Percentiles rank a stretch among this genome's conserved stretches.
These are phyloP conservation scores for Ziziphus jujuba DNA, from an alignment of 306 rosid genomes.

Conservation along the genomic window DNA sequence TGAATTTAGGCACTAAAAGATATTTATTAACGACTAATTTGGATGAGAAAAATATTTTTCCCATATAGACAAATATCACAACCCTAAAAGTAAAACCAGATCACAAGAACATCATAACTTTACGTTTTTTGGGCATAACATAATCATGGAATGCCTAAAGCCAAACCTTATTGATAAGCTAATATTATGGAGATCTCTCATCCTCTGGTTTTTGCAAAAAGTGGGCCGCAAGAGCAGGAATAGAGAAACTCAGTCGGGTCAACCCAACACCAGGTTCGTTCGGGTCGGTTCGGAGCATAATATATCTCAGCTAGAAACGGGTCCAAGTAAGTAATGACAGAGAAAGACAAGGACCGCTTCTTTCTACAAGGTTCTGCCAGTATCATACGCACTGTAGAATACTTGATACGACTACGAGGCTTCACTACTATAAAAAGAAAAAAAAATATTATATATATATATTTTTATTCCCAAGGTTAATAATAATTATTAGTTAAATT, in stretches of 20 bases:
- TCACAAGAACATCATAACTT: constrained; percentile 11
- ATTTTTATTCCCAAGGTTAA: neutral
- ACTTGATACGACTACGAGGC: neutral
- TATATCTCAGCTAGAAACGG: neutral
- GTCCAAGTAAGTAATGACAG: neutral
- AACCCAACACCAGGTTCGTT: neutral
- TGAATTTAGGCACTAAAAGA: too few relatives aligned
- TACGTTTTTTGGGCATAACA: constrained; percentile 8
- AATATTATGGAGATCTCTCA: constrained; percentile 1
- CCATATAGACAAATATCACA: neutral
- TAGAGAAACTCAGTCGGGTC: neutral
- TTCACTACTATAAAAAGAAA: too few relatives aligned
- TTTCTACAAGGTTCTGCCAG: constrained; percentile 19
- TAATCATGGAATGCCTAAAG: constrained; percentile 3
- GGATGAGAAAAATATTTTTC: too few relatives aligned
- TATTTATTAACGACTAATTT: too few relatives aligned
- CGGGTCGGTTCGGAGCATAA: neutral
- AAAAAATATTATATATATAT: too few relatives aligned
- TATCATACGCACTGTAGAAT: constrained; percentile 7
- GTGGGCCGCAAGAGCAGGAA: too few relatives aligned
- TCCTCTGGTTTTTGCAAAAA: neutral
- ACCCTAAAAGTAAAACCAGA: neutral
- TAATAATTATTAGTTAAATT: neutral
- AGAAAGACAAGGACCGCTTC: constrained; percentile 37
- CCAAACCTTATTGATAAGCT: neutral